Evolutionary conservation across 2,329 filamentous ascomycete species (phyloP).

Genomic region (Ophiostoma angusticollis): DNA sequence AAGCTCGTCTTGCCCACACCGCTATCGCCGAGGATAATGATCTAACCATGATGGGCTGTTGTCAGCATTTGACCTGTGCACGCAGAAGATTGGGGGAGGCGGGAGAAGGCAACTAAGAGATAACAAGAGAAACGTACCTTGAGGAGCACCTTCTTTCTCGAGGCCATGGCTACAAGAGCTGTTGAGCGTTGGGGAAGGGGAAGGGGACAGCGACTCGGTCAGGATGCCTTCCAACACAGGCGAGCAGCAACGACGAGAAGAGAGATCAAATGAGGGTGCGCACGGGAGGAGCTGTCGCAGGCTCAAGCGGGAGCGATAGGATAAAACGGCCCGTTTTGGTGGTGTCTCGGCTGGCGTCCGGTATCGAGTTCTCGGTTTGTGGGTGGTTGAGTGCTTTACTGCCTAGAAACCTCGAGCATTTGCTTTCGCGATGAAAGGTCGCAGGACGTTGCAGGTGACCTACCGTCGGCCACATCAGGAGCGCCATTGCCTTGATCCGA

Average conservation of each 20-base stretch:
- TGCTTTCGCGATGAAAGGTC: neutral
- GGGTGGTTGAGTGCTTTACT: neutral
- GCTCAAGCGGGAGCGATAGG: too few relatives aligned
- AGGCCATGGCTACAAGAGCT: slow-evolving; percentile 45
- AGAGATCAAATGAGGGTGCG: too few relatives aligned
- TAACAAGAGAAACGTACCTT: slow-evolving; percentile 44
- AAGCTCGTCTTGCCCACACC: slow-evolving; percentile 98
- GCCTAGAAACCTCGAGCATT: neutral
- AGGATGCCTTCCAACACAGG: too few relatives aligned
- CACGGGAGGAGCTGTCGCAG: too few relatives aligned
- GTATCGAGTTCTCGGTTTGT: too few relatives aligned
- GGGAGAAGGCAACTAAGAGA: too few relatives aligned
- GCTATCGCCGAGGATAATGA: slow-evolving; percentile 97
- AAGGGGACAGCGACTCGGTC: too few relatives aligned
- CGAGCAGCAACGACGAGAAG: too few relatives aligned
- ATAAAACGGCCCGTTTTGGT: too few relatives aligned
- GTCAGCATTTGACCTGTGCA: neutral
- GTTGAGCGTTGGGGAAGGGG: neutral
- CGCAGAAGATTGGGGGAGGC: neutral
- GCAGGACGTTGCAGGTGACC: slow-evolving; percentile 5
- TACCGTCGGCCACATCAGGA: neutral
- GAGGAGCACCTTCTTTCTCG: slow-evolving; percentile 79
- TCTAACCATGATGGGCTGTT: slow-evolving; percentile 36
- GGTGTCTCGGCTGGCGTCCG: too few relatives aligned
- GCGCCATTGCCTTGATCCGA: too few relatives aligned